These are phyloP conservation scores for Rubroshorea leprosula DNA, from an alignment of 345 rosid genomes.

Conservation along the genomic window DNA sequence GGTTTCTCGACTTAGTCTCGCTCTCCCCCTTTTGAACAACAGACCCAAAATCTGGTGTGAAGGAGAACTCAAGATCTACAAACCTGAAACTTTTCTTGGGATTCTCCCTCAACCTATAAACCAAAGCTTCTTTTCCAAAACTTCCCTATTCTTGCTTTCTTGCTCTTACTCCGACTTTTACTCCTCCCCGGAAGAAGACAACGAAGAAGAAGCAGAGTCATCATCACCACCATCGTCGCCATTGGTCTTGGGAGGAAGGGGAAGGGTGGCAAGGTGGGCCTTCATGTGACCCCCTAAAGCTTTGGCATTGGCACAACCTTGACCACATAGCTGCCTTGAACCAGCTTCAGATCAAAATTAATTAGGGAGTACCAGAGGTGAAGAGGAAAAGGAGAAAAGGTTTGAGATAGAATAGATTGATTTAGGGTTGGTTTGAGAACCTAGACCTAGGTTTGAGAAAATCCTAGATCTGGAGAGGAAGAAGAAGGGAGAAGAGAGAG, in stretches of 20 bases:
- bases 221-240: constrained; percentile 32
- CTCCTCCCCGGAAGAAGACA: constrained; percentile 38
- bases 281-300: no score
- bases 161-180: constrained; percentile 4
- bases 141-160: constrained; percentile 14
- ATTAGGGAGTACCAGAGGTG: no score
- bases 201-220: no score
- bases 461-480: no score
- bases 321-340: no score
- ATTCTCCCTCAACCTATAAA: constrained; percentile 39
- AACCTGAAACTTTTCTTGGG: constrained; percentile 46
- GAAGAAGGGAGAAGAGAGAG: no score
- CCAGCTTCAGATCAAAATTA: no score
- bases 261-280: constrained; percentile 61
- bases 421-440: no score
- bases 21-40: constrained; percentile 48
- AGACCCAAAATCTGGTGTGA: constrained; percentile 31
- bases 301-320: no score
- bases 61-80: constrained; percentile 55
- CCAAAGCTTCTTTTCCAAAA: constrained; percentile 27
- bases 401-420: no score
- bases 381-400: no score
- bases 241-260: constrained; percentile 22
- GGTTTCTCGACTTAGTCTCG: constrained; percentile 62
- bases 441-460: no score